Percentiles rank a stretch among this genome's conserved stretches.
These are phyloP conservation scores for Diaporthe batatas DNA, from an alignment of 2,329 filamentous ascomycete species.

Conservation along the genomic window DNA sequence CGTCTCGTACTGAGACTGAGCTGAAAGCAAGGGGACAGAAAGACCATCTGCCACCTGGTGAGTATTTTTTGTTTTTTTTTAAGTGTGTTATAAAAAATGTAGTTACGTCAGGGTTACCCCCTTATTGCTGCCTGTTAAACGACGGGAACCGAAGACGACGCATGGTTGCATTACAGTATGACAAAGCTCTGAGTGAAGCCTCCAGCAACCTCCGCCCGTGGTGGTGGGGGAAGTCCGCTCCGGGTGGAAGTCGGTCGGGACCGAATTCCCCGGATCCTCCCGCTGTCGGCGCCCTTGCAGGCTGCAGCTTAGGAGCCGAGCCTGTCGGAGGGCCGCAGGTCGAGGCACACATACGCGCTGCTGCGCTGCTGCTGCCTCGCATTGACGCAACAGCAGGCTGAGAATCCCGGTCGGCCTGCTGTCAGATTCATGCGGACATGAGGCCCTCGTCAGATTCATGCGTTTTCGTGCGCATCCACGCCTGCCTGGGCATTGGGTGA, in stretches of 20 bases:
- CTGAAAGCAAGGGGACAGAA: too few species aligned
- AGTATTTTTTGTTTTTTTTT: neutral
- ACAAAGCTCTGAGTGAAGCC: constrained; percentile 20
- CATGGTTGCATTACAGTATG: neutral
- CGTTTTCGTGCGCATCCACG: neutral
- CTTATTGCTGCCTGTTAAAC: too few species aligned
- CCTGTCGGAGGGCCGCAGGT: constrained; percentile 17
- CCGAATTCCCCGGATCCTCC: constrained; percentile 13
- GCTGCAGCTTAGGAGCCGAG: neutral
- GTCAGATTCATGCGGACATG: constrained; percentile 29
- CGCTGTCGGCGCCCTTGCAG: neutral
- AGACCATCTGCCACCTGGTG: neutral
- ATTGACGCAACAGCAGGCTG: constrained; percentile 10
- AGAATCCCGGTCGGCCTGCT: constrained; percentile 2
- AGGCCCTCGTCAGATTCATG: constrained; percentile 3
- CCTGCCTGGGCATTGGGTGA: constrained; percentile 24
- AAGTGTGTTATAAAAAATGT: neutral
- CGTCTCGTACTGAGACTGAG: too few species aligned
- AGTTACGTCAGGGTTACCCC: neutral
- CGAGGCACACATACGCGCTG: neutral
- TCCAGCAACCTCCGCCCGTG: constrained; percentile 25
- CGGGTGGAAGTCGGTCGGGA: constrained; percentile 14
- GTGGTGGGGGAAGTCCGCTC: constrained; percentile 24
- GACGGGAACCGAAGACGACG: neutral
- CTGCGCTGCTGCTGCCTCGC: constrained; percentile 5